phyloP scores from a whole-genome alignment of 83 land plant genomes.

The Larix sibirica region DNA sequence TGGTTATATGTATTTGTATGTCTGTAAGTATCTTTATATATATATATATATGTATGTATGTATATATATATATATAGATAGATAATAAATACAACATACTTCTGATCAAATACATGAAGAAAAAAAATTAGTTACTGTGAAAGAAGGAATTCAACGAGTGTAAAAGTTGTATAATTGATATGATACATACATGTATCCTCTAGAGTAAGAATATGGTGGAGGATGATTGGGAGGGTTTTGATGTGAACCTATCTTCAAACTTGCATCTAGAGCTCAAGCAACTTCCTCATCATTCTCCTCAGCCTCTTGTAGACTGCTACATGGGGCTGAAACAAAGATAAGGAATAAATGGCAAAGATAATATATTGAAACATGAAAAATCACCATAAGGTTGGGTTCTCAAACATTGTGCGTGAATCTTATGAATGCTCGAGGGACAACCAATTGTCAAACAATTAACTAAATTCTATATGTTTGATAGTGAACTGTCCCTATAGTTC shows the following conservation, averaged over 20 bases:
- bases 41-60: too few species aligned
- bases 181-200: slow-evolving; percentile 39
- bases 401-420: neutral
- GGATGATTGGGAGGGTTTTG: slow-evolving; percentile 26
- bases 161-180: neutral
- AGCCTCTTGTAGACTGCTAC: slow-evolving; percentile 26
- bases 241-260: slow-evolving; percentile 42
- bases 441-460: too few species aligned
- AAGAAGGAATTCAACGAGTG: neutral
- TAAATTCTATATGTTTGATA: too few species aligned
- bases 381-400: neutral
- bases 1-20: too few species aligned
- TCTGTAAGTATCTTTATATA: too few species aligned
- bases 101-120: too few species aligned
- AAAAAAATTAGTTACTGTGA: too few species aligned
- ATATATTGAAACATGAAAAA: neutral
- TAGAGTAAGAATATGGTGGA: slow-evolving; percentile 20
- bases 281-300: slow-evolving; percentile 76
- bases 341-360: neutral
- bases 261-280: slow-evolving; percentile 82
- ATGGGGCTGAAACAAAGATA: slow-evolving; percentile 21
- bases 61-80: too few species aligned
- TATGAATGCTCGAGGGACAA: neutral
- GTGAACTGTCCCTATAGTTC: too few species aligned
- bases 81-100: too few species aligned